Conservation (phyloP, 495 filamentous ascomycete species). For the Xylaria longipes region DNA sequence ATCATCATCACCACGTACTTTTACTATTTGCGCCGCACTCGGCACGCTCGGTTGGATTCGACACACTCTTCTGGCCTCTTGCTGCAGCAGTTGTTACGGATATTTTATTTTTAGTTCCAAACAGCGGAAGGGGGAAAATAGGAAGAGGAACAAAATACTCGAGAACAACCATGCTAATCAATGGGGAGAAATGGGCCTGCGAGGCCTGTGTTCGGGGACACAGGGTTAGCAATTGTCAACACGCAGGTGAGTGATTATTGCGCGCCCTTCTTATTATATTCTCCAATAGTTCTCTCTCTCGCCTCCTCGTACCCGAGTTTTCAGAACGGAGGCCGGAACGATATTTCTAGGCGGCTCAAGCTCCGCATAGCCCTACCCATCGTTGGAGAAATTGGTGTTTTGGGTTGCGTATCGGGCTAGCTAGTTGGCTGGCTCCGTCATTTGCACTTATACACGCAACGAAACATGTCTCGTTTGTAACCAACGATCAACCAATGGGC, state of each 20-base stretch:
- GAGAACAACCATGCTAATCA: slow-evolving; percentile 71
- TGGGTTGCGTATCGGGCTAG: slow-evolving; percentile 11
- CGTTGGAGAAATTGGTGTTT: slow-evolving; percentile 11
- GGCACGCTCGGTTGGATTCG: slow-evolving; percentile 6
- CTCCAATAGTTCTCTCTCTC: slow-evolving; percentile 36
- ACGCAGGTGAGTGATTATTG: slow-evolving; percentile 66
- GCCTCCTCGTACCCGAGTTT: background rate
- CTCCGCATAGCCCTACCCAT: background rate
- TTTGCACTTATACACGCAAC: slow-evolving; percentile 9
- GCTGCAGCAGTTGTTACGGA: slow-evolving; percentile 12
- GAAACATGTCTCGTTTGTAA: background rate
- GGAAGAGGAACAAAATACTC: background rate
- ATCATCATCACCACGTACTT: background rate
- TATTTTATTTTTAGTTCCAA: background rate
- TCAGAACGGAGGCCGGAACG: background rate
- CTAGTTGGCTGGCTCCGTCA: slow-evolving; percentile 4
- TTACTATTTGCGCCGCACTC: background rate
- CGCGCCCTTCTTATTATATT: slow-evolving; percentile 7
- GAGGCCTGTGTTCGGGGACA: slow-evolving; percentile 94
- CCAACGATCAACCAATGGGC: slow-evolving; percentile 6
- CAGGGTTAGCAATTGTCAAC: slow-evolving; percentile 93
- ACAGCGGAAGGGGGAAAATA: background rate
- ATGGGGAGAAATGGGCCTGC: slow-evolving; percentile 90
- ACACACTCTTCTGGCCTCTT: background rate
- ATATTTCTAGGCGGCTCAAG: background rate